phyloP scores from a whole-genome alignment of 176 grass and related monocot genomes.

The Typha latifolia region DNA sequence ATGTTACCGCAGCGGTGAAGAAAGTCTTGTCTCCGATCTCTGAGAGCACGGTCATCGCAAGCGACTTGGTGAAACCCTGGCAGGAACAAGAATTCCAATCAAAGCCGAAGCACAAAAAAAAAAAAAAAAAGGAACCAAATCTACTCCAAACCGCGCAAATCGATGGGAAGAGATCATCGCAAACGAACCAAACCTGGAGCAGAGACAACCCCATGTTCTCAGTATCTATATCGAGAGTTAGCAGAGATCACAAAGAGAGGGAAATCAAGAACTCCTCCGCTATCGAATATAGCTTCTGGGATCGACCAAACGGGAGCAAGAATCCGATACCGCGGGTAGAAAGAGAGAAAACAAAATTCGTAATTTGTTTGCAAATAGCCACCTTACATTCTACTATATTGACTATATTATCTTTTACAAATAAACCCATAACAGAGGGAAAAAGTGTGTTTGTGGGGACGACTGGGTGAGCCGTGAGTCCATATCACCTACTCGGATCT shows the following conservation, averaged over 20 bases:
- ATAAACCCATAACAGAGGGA: no score
- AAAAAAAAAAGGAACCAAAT: background rate
- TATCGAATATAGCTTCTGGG: no score
- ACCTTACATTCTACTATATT: no score
- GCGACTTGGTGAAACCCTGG: constrained; percentile 96
- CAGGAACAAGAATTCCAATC: background rate
- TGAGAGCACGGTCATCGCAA: constrained; percentile 85
- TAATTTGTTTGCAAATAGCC: no score
- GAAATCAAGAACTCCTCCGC: no score
- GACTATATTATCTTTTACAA: no score
- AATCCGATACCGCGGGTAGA: no score
- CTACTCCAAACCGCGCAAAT: background rate
- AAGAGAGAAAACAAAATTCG: no score
- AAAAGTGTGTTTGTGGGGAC: no score
- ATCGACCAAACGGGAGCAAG: no score
- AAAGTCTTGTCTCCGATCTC: constrained; percentile 99
- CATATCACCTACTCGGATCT: no score
- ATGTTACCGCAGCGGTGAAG: constrained; percentile 81
- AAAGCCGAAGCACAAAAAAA: background rate
- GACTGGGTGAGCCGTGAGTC: no score
- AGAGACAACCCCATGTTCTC: constrained; percentile 29
- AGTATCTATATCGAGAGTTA: background rate
- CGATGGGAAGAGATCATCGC: background rate
- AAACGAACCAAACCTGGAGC: constrained; percentile 22
- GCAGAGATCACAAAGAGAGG: constrained; percentile 1